These are phyloP conservation scores for Plantago major DNA, from an alignment of 257 asterid species.

Conservation along the genomic window DNA sequence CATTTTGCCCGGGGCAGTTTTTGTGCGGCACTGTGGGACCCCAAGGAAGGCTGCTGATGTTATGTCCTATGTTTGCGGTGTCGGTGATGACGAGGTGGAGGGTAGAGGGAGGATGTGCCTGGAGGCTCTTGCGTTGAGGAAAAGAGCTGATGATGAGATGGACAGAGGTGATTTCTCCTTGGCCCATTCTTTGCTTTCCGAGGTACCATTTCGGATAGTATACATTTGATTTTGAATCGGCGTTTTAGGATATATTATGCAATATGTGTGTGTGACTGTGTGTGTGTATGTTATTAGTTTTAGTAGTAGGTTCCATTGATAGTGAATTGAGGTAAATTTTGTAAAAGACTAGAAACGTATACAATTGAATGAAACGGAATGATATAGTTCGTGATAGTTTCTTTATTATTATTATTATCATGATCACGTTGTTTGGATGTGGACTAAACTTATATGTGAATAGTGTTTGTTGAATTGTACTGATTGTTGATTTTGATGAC, in stretches of 20 bases:
- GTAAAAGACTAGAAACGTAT: no score
- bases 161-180: constrained; percentile 39
- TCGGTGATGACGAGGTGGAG: constrained; percentile 27
- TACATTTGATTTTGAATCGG: background rate
- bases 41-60: constrained; percentile 54
- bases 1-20: constrained; percentile 52
- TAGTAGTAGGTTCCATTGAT: no score
- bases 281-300: no score
- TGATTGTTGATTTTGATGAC: background rate
- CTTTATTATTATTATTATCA: no score
- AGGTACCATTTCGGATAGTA: constrained; percentile 33
- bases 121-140: constrained; percentile 1
- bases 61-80: constrained; percentile 51
- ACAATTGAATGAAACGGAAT: no score
- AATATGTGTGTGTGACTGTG: no score
- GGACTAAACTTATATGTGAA: background rate
- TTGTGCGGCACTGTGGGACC: constrained; percentile 71
- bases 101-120: constrained; percentile 22
- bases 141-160: constrained; percentile 14
- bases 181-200: constrained; percentile 57
- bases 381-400: no score
- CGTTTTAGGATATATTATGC: background rate
- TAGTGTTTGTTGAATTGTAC: background rate
- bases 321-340: no score
- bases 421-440: no score